These are phyloP conservation scores for Alternaria ventricosa DNA, from an alignment of 2,329 filamentous ascomycete genomes.

Conservation along the genomic window DNA sequence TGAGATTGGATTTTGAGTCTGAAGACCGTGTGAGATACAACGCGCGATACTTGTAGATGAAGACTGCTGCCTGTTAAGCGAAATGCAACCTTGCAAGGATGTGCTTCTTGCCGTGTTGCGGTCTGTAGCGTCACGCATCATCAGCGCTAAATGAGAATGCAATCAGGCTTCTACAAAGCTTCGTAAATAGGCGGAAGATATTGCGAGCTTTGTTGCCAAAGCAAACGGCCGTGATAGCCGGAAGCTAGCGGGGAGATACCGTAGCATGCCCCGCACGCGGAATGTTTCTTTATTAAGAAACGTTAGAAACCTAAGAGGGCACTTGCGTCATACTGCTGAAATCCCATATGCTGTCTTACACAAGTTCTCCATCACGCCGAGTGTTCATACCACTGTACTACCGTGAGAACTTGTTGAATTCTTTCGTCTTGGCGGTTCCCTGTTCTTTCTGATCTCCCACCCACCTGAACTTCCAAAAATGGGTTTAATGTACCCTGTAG, in stretches of 20 bases:
- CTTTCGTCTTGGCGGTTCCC: not conserved
- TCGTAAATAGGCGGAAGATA: not conserved
- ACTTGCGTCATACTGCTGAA: not conserved
- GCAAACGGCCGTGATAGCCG: not conserved
- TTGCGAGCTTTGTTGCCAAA: too few relatives aligned
- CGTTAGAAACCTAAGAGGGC: not conserved
- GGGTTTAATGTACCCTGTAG: not conserved
- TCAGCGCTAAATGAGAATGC: not conserved
- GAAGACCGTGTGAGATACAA: not conserved
- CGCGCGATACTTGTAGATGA: not conserved
- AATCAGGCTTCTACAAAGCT: not conserved
- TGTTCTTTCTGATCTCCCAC: not conserved
- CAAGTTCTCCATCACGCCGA: not conserved
- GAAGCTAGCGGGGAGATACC: not conserved
- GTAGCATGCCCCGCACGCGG: not conserved
- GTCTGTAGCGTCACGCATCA: not conserved
- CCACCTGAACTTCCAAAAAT: not conserved
- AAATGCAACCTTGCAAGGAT: not conserved
- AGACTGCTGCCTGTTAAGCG: not conserved
- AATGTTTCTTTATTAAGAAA: not conserved
- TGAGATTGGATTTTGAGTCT: too few relatives aligned
- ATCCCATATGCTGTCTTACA: not conserved
- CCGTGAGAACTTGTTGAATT: not conserved
- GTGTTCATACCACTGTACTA: not conserved
- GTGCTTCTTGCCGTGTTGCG: not conserved